These are phyloP conservation scores for Neocatenulostroma microsporum DNA, from an alignment of 2,329 filamentous ascomycete genomes.

Conservation along the genomic window DNA sequence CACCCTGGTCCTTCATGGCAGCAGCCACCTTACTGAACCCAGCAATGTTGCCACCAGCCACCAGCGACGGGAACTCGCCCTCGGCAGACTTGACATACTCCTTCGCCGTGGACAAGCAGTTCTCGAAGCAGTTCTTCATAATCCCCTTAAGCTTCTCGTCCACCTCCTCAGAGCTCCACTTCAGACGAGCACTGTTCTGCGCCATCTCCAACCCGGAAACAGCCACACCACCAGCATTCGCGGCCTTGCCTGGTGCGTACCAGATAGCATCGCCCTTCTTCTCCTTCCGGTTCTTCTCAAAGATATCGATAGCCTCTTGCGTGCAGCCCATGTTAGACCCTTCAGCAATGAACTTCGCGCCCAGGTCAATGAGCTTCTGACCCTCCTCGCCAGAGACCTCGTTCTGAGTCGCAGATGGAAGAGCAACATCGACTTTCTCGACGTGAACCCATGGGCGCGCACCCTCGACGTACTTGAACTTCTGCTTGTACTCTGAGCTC, in stretches of 20 bases:
- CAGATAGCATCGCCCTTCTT: conserved; percentile 70
- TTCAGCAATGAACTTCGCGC: conserved; percentile 82
- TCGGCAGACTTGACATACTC: conserved; percentile 73
- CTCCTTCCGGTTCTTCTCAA: conserved; percentile 67
- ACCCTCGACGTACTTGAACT: conserved; percentile 80
- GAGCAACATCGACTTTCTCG: conserved; percentile 79
- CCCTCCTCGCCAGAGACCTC: conserved; percentile 92
- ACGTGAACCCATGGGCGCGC: conserved; percentile 88
- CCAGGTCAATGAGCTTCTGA: conserved; percentile 65
- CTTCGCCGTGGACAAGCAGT: conserved; percentile 81
- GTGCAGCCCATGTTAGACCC: conserved; percentile 99
- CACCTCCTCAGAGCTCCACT: conserved; percentile 84
- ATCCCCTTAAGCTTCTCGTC: conserved; percentile 85
- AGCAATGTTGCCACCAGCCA: conserved; percentile 93
- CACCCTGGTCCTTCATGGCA: conserved; percentile 94
- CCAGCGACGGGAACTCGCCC: conserved; percentile 79
- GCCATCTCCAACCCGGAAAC: conserved; percentile 98
- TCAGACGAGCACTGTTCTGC: conserved; percentile 83
- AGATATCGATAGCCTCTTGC: conserved; percentile 86
- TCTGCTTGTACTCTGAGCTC: conserved; percentile 47
- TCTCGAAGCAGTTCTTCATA: conserved; percentile 90
- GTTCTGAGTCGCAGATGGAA: conserved; percentile 94
- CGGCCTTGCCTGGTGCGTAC: conserved; percentile 84
- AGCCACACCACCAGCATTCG: conserved; percentile 94
- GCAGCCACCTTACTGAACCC: conserved; percentile 93